Evolutionary conservation across 2,329 filamentous ascomycete genomes (phyloP).

Genomic region (Fusarium xyrophilum): DNA sequence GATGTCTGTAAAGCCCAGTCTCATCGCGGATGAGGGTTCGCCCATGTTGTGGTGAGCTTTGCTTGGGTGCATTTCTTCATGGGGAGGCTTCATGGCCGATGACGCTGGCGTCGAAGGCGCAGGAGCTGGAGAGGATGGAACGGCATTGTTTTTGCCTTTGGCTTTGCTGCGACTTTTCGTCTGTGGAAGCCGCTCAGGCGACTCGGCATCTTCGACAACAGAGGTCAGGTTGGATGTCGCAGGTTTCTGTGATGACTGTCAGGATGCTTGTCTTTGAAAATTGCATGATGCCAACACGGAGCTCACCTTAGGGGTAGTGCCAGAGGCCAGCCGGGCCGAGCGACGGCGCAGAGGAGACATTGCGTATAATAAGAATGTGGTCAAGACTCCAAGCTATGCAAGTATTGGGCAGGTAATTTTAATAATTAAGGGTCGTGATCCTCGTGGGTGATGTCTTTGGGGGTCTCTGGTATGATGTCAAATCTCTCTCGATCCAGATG

Average conservation of each 20-base stretch:
- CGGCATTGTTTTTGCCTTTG: constrained; percentile 37
- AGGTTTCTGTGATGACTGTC: constrained; percentile 41
- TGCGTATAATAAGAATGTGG: constrained; percentile 26
- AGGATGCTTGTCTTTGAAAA: constrained; percentile 19
- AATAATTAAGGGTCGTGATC: constrained; percentile 37
- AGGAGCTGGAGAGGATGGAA: constrained; percentile 48
- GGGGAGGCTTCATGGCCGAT: constrained; percentile 72
- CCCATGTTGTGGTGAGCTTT: constrained; percentile 79
- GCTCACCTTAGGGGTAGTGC: constrained; percentile 48
- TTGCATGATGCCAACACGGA: constrained; percentile 20
- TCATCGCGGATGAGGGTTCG: constrained; percentile 78
- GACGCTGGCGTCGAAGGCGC: constrained; percentile 66
- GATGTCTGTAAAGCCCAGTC: constrained; percentile 83
- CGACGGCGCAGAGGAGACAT: constrained; percentile 55
- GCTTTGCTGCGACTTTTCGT: constrained; percentile 38
- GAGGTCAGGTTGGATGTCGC: constrained; percentile 48
- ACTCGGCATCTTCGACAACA: constrained; percentile 55
- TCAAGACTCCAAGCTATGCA: constrained; percentile 22
- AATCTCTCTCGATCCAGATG: constrained; percentile 29
- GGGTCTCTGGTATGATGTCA: constrained; percentile 43
- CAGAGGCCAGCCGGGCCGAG: constrained; percentile 53
- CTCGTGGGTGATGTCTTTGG: constrained; percentile 35
- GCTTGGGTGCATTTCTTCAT: constrained; percentile 90
- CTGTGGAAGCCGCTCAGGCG: constrained; percentile 39
- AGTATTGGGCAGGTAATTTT: constrained; percentile 31